These are phyloP conservation scores for Tulasnella sp. DNA, from an alignment of 768 basidiomycete species.

Conservation along the genomic window DNA sequence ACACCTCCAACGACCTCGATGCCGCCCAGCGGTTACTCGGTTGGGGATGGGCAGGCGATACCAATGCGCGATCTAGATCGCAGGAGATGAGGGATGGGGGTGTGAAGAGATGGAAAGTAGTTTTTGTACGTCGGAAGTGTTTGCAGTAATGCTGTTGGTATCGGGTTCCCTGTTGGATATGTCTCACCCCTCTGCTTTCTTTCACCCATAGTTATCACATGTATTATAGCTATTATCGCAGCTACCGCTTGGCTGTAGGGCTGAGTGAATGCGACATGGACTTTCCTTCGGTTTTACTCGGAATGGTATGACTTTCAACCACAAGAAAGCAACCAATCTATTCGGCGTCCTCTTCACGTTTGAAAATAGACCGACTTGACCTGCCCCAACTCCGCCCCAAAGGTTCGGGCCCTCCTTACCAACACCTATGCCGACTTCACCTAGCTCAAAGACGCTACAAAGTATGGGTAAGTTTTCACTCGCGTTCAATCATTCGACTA, in stretches of 20 bases:
- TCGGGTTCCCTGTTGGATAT: not conserved
- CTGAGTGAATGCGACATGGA: not conserved
- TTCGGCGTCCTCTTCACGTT: too few relatives aligned
- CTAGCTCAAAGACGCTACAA: too few relatives aligned
- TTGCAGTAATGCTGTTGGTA: not conserved
- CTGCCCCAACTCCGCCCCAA: too few relatives aligned
- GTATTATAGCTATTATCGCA: not conserved
- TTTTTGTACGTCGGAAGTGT: not conserved
- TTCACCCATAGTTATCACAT: not conserved
- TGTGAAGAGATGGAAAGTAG: not conserved
- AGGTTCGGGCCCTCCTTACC: too few relatives aligned
- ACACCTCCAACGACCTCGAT: not conserved
- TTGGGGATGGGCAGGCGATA: not conserved
- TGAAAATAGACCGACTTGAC: too few relatives aligned
- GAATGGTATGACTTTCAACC: too few relatives aligned
- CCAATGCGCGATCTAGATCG: not conserved
- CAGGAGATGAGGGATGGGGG: not conserved
- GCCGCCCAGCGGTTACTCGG: not conserved
- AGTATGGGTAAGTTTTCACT: too few relatives aligned
- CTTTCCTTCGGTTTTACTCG: not conserved
- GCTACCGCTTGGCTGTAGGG: not conserved
- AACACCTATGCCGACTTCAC: too few relatives aligned
- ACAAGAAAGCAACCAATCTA: too few relatives aligned
- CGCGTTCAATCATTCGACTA: too few relatives aligned
- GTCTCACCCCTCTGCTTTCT: not conserved